These are phyloP conservation scores for Rhizopus delemar DNA, from an alignment of 371 early-diverging fungal species.

Conservation along the genomic window DNA sequence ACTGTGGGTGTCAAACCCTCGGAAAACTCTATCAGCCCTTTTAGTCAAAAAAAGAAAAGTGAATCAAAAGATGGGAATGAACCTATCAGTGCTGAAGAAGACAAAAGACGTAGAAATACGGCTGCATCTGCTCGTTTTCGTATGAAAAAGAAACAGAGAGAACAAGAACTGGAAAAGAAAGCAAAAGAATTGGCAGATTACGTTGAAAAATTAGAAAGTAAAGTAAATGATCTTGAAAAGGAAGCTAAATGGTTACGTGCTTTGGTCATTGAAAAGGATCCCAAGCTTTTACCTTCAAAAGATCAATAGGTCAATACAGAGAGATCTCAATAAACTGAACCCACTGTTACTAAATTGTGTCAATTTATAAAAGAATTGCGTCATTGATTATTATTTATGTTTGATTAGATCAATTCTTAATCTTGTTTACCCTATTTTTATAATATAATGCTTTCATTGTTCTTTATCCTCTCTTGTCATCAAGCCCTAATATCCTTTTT, in stretches of 20 bases:
- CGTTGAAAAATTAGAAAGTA: constrained; percentile 70
- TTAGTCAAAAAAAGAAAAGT: constrained; percentile 5
- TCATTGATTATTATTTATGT: too few species aligned
- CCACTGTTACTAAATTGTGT: too few species aligned
- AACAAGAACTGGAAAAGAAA: constrained; percentile 81
- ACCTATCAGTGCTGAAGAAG: constrained; percentile 61
- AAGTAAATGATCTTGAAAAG: constrained; percentile 82
- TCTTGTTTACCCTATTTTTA: too few species aligned
- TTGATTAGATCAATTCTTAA: too few species aligned
- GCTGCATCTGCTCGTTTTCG: constrained; percentile 95
- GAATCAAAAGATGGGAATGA: constrained; percentile 19
- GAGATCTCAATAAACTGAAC: too few species aligned
- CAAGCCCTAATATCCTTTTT: too few species aligned
- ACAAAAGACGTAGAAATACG: constrained; percentile 92
- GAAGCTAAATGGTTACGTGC: constrained; percentile 91
- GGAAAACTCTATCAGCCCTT: not conserved
- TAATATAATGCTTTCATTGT: too few species aligned
- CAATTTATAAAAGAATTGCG: too few species aligned
- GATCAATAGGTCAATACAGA: too few species aligned
- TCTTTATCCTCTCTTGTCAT: too few species aligned
- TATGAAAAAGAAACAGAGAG: constrained; percentile 87
- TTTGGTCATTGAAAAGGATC: constrained; percentile 81
- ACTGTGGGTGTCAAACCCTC: constrained; percentile 8
- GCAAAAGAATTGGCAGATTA: constrained; percentile 81
- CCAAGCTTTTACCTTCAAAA: constrained; percentile 19